Base-by-base conservation (phyloP, 2,329 filamentous ascomycete species). In the Pyricularia sp. region DNA sequence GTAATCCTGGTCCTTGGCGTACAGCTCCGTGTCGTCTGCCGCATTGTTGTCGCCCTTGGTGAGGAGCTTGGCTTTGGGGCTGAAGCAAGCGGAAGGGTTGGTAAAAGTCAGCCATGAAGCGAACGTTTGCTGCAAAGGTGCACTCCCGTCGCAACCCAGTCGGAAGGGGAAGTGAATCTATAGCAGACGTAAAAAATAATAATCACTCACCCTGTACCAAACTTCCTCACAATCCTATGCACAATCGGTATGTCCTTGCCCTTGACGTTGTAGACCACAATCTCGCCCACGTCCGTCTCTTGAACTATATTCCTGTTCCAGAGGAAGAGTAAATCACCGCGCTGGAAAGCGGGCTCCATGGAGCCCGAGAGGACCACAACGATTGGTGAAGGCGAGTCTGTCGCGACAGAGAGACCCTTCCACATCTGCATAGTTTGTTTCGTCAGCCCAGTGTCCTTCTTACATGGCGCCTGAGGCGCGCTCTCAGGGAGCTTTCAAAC, bases 211-310 rank as follows among this genome's bases (percentile, higher is more conserved):
- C 85, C 85, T 33, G 71, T 71, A 26, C 86, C 85, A 73, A 87
- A 88, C 73, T 86, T 87, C 77, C 93, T 85, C 65, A 97, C 89
- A 10, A 97, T 84, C 63, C 94, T 82, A 79, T 99, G 94, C 69
- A 99, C 94, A 76, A 99, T 99, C 33, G 94, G 94, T 68, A 99
- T 97, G 69, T 96, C 90, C 81, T 97, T 99, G 66, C 88, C 92
- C 74, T 86, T 84, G 64, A 96, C 89, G 73, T 96, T 96, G 77
- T 86, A 86, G 10, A 86, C 83, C 9, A 86, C 83, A n/a, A 86
- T 67, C 65, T 75, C 73, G 65, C 73, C 73, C 19, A 84, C 81
- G 59, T 79, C 78, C 1, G 82, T 84, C 68, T 85, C 82, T 64
- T 77, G 74, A n/a, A 81, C 60, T 6, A 85, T 65, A 70, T 87